Evolutionary conservation across 176 grass and related monocot genomes (phyloP).

Genomic region (Calamus simplicifolius): DNA sequence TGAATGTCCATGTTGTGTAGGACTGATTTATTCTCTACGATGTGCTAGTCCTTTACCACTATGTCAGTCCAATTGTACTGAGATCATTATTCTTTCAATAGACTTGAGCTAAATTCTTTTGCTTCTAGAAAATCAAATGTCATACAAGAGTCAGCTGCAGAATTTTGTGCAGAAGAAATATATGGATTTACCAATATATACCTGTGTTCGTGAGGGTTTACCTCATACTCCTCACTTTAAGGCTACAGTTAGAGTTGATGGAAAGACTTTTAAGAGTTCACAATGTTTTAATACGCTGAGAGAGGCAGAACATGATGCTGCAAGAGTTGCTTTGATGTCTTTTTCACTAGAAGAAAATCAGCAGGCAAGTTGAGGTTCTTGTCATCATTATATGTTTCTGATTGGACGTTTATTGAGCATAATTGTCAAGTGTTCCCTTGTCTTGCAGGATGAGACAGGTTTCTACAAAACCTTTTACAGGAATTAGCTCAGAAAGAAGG

Average conservation of each 20-base stretch:
- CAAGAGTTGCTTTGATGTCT: constrained; percentile 56
- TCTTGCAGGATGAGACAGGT: constrained; percentile 35
- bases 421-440: too few relatives aligned
- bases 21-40: too few relatives aligned
- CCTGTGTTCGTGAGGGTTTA: constrained; percentile 18
- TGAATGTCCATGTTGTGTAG: too few relatives aligned
- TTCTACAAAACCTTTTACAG: constrained; percentile 56
- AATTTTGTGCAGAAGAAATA: constrained; percentile 54
- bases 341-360: constrained; percentile 40
- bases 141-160: constrained; percentile 61
- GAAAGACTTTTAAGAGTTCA: constrained; percentile 50
- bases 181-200: constrained; percentile 46
- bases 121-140: constrained; percentile 28
- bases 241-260: constrained; percentile 56
- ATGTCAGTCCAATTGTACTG: too few relatives aligned
- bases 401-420: too few relatives aligned
- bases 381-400: too few relatives aligned
- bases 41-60: too few relatives aligned
- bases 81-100: too few relatives aligned
- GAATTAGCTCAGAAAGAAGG: constrained; percentile 53
- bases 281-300: constrained; percentile 34
- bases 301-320: constrained; percentile 63
- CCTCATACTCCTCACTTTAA: constrained; percentile 44
- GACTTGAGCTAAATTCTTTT: constrained; percentile 1
- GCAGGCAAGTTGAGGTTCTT: background rate